Evolutionary conservation across 768 basidiomycete species (phyloP).

Genomic region (Xerocomellus amylosporus): DNA sequence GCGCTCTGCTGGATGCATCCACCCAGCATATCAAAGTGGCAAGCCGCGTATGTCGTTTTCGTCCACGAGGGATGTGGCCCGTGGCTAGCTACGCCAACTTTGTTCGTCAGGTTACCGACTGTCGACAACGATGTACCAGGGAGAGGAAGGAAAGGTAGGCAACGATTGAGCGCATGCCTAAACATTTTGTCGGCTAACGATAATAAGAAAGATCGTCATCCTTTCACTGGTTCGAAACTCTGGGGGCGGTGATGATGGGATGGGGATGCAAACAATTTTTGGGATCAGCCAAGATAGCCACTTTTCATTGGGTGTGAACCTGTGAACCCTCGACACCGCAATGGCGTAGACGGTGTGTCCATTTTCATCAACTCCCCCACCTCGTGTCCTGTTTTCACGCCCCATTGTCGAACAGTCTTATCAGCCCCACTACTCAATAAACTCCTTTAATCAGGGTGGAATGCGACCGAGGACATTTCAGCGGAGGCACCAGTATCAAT

Average conservation of each 20-base stretch:
- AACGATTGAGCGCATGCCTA: not conserved
- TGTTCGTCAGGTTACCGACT: constrained; percentile 64
- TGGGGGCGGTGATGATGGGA: constrained; percentile 43
- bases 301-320: too few species aligned
- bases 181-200: not conserved
- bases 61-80: not conserved
- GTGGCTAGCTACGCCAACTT: not conserved
- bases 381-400: not conserved
- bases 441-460: not conserved
- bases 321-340: not conserved
- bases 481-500: not conserved
- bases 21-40: constrained; percentile 52
- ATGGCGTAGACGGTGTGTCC: not conserved
- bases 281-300: too few species aligned
- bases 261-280: constrained; percentile 14
- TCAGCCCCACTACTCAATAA: not conserved
- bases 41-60: constrained; percentile 41
- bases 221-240: constrained; percentile 73
- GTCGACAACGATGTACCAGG: constrained; percentile 81
- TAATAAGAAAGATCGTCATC: constrained; percentile 57
- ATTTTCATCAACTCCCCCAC: not conserved
- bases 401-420: not conserved
- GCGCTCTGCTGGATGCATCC: constrained; percentile 12
- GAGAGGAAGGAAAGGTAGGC: constrained; percentile 62
- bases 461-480: not conserved